Evolutionary conservation across 176 grass and related monocot genomes (phyloP), one percentile per base, ranked within the genome.

Genomic region (Hyparrhenia diplandra): DNA sequence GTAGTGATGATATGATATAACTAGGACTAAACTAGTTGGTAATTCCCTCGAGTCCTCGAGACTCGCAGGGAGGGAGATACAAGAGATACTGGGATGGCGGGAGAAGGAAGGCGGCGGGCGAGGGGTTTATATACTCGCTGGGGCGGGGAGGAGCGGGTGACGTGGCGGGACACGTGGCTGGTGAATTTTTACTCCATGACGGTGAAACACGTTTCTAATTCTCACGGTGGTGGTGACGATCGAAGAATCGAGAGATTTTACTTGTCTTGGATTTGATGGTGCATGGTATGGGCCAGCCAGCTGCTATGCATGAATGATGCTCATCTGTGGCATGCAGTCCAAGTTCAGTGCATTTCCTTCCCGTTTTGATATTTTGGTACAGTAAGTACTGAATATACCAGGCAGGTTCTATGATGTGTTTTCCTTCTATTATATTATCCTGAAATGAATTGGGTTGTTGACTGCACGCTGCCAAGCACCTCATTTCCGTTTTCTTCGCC

Each of bases 41-140:
- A n/a, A n/a, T n/a, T n/a, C n/a, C n/a, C n/a, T n/a, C n/a, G n/a
- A n/a, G n/a, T n/a, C n/a, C n/a, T n/a, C n/a, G n/a, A n/a, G n/a
- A n/a, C n/a, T n/a, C n/a, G n/a, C n/a, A n/a, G n/a, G n/a, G n/a
- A n/a, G n/a, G n/a, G n/a, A n/a, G n/a, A n/a, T n/a, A n/a, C n/a
- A n/a, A n/a, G n/a, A n/a, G n/a, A n/a, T 41, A 41, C 9, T 8
- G 25, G 29, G 37, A 36, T 39, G 37, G 37, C 12, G 51, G 67
- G 41, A 24, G 32, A 10, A 20, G 3, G 45, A 8, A 4, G 36
- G 32, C 8, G 11, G 14, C 7, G 4, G 14, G 12, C 13, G 75
- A 81, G 67, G 65, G 76, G 49, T 84, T 84, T 88, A 84, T 84
- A 84, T 84, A 80, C 30, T 3, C 52, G n/a, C 2, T 16, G 24